Percentiles rank a stretch among this genome's conserved stretches.
phyloP scores from a whole-genome alignment of 345 rosid species.

The Physaria fendleri region DNA sequence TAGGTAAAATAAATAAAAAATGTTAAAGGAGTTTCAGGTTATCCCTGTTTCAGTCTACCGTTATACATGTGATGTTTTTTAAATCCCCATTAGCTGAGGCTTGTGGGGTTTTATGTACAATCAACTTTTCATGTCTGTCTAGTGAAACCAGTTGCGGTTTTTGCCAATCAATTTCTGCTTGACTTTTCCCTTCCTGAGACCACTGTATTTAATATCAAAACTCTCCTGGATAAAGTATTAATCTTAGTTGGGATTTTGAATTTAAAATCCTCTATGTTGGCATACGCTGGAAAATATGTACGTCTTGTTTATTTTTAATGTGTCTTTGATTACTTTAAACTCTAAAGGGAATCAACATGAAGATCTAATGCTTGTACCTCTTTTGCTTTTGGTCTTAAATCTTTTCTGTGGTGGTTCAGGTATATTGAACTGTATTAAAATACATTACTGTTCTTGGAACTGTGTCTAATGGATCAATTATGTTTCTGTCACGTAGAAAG shows the following conservation, averaged over 20 bases:
- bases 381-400: constrained; percentile 23
- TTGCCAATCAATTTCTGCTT: constrained; percentile 7
- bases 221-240: constrained; percentile 5
- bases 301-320: constrained; percentile 6
- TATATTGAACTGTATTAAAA: constrained; percentile 17
- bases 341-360: constrained; percentile 14
- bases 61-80: constrained; percentile 25
- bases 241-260: constrained; percentile 9
- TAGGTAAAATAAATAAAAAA: neutral
- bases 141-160: constrained; percentile 15
- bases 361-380: constrained; percentile 18
- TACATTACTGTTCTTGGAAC: constrained; percentile 7
- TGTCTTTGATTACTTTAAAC: constrained; percentile 5
- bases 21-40: constrained; percentile 9
- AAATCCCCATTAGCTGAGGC: constrained; percentile 8
- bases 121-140: constrained; percentile 13
- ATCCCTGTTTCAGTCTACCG: constrained; percentile 25
- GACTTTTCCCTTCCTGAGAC: neutral
- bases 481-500: constrained; percentile 2
- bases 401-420: constrained; percentile 22
- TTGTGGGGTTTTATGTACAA: constrained; percentile 14
- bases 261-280: constrained; percentile 11
- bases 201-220: neutral
- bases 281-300: constrained; percentile 1
- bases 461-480: constrained; percentile 5